Percentiles rank a stretch among this genome's conserved stretches.
phyloP scores from a whole-genome alignment of 2,329 filamentous ascomycete genomes.

The Trichoderma breve region DNA sequence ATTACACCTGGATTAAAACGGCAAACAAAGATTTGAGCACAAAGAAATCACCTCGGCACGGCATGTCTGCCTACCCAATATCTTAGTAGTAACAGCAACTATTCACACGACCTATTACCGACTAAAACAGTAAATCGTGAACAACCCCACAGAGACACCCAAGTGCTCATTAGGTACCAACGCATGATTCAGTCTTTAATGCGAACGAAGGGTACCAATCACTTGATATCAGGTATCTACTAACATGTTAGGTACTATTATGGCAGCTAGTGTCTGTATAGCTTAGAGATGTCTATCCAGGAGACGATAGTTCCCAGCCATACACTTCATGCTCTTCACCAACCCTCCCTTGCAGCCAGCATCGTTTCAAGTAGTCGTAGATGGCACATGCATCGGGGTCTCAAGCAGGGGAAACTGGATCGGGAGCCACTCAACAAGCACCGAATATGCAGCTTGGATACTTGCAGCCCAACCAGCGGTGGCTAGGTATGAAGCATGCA shows the following conservation, averaged over 20 bases:
- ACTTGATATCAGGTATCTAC: not conserved
- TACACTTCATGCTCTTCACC: not conserved
- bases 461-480: slow-evolving; percentile 9
- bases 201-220: not conserved
- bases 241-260: not conserved
- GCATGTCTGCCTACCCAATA: not conserved
- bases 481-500: not conserved
- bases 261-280: not conserved
- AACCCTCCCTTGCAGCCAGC: not conserved
- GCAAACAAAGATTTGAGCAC: not conserved
- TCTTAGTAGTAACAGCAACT: not conserved
- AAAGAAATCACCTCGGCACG: not conserved
- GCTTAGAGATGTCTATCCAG: not conserved
- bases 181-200: not conserved
- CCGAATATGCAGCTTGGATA: not conserved
- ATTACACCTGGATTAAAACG: not conserved
- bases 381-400: not conserved
- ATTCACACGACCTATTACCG: not conserved
- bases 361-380: not conserved
- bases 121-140: not conserved
- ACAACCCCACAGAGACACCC: not conserved
- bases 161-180: not conserved
- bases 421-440: not conserved
- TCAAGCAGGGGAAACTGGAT: not conserved
- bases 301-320: not conserved